Conservation (phyloP, 2,329 filamentous ascomycete species). For the Aureobasidium sp. region DNA sequence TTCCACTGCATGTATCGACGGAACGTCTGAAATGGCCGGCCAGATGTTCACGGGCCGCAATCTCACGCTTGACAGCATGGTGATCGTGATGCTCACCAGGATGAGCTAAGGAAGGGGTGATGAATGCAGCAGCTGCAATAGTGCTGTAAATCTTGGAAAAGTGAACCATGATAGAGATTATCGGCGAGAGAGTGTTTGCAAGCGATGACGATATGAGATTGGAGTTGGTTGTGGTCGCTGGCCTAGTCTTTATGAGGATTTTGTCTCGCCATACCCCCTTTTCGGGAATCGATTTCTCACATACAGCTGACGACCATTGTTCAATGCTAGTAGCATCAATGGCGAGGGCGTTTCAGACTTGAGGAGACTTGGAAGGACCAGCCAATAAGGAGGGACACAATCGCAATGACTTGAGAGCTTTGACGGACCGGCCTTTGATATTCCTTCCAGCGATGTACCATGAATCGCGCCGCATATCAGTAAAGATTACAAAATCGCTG, state of each 20-base stretch:
- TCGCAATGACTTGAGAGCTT: not conserved
- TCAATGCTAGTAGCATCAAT: too few relatives aligned
- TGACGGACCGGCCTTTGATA: not conserved
- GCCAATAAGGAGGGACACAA: not conserved
- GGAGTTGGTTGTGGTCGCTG: not conserved
- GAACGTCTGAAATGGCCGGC: not conserved
- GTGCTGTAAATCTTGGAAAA: not conserved
- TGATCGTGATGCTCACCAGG: not conserved
- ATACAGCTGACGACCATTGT: not conserved
- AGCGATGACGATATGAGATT: not conserved
- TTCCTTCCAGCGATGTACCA: not conserved
- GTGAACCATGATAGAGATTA: not conserved
- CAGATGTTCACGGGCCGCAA: not conserved
- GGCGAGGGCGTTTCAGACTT: not conserved
- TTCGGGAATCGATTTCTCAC: not conserved
- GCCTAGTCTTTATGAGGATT: not conserved
- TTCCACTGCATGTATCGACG: not conserved
- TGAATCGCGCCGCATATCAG: not conserved
- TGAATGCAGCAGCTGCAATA: not conserved
- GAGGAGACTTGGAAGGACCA: not conserved
- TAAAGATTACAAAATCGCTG: not conserved
- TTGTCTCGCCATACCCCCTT: not conserved
- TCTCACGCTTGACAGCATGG: not conserved
- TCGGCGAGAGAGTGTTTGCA: not conserved
- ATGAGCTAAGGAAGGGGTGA: not conserved